Percentiles rank a stretch among this genome's conserved stretches.
These are phyloP conservation scores for Phytophthora sp. DNA, from an alignment of 352 stramenopile species.

Conservation along the genomic window DNA sequence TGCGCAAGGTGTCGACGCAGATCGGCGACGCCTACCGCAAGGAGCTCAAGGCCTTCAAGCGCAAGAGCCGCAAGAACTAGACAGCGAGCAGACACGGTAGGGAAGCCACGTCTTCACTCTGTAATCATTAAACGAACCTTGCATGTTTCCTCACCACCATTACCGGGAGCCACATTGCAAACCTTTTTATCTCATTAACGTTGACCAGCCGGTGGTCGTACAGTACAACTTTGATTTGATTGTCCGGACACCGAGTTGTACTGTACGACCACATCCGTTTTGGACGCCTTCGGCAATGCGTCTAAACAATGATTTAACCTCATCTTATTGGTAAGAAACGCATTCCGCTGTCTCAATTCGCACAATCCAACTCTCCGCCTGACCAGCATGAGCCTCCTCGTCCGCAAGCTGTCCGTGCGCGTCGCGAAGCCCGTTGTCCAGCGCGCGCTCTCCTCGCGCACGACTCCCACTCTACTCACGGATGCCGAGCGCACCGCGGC, in stretches of 20 bases:
- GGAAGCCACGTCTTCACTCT: conserved; percentile 11
- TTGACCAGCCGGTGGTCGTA: no score
- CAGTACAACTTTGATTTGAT: no score
- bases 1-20: conserved; percentile 75
- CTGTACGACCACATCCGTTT: no score
- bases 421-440: conserved; percentile 12
- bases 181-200: not conserved
- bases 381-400: conserved; percentile 4
- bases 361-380: conserved; percentile 2
- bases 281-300: not conserved
- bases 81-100: not conserved
- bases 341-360: conserved; percentile 9
- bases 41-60: conserved; percentile 86
- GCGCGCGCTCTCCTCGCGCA: conserved; percentile 31
- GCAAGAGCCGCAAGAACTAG: conserved; percentile 78
- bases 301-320: not conserved
- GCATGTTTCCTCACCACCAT: conserved; percentile 13
- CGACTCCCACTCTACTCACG: conserved; percentile 54
- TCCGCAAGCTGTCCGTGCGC: conserved; percentile 13
- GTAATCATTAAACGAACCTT: conserved; percentile 38
- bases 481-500: conserved; percentile 47
- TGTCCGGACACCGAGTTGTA: no score
- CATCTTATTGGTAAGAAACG: conserved; percentile 29
- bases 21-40: conserved; percentile 82
- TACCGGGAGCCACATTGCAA: no score